Evolutionary conservation across 2,329 filamentous ascomycete genomes (phyloP).

Genomic region (Alternaria alternata): DNA sequence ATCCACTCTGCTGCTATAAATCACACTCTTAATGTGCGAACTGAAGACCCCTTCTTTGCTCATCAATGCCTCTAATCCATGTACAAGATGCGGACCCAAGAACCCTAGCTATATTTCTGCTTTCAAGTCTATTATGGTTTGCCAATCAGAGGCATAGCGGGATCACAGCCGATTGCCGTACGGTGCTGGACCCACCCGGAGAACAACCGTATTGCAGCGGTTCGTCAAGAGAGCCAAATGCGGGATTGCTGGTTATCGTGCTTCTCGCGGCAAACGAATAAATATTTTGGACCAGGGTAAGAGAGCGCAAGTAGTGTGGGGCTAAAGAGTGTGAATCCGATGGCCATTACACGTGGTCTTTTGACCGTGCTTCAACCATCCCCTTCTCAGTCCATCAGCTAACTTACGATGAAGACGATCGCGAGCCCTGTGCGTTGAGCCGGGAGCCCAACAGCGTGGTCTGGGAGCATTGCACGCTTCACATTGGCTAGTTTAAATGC

Average conservation of each 20-base stretch:
- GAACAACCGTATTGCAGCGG: constrained; percentile 25
- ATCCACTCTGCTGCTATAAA: constrained; percentile 17
- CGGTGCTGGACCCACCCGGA: constrained; percentile 23
- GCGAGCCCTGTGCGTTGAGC: constrained; percentile 35
- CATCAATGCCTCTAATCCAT: constrained; percentile 5
- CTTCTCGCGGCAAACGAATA: constrained; percentile 43
- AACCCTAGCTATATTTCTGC: constrained; percentile 14
- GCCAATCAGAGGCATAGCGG: constrained; percentile 36
- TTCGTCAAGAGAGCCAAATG: constrained; percentile 20
- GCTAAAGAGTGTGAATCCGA: constrained; percentile 11
- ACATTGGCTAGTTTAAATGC: constrained; percentile 34
- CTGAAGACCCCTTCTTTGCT: constrained; percentile 4
- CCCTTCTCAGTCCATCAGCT: constrained; percentile 20
- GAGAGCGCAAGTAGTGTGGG: constrained; percentile 9
- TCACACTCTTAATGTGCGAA: constrained; percentile 12
- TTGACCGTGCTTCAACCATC: constrained; percentile 16
- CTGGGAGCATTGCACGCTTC: constrained; percentile 33
- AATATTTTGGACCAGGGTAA: constrained; percentile 7
- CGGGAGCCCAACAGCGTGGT: constrained; percentile 43
- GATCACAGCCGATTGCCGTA: constrained; percentile 17
- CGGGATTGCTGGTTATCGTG: constrained; percentile 35
- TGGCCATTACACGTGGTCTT: constrained; percentile 25
- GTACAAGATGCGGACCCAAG: constrained; percentile 26
- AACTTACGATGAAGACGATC: constrained; percentile 30
- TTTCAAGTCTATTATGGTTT: constrained; percentile 12